A percentile compares a stretch with the other conserved stretches of the same genome.
Evolutionary conservation across 2,329 filamentous ascomycete genomes (phyloP).

Genomic region (Scortechinia acanthostroma): DNA sequence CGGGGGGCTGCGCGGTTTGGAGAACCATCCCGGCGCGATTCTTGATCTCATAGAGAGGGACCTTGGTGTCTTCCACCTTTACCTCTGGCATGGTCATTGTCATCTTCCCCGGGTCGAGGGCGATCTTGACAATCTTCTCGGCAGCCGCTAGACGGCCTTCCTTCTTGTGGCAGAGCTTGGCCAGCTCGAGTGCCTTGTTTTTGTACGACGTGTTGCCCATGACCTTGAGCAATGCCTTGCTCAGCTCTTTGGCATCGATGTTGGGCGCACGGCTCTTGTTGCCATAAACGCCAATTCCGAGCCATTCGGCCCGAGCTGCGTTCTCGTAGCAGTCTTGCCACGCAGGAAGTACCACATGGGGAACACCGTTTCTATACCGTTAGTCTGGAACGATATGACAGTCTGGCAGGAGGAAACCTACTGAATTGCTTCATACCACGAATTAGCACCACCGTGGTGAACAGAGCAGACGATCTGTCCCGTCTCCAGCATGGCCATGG

Average conservation of each 20-base stretch:
- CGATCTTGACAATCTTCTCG: not conserved
- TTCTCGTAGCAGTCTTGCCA: conserved; percentile 12
- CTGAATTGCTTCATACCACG: conserved; percentile 10
- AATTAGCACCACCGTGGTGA: conserved; percentile 26
- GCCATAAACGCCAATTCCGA: conserved; percentile 10
- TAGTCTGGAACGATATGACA: not conserved
- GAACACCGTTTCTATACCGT: conserved; percentile 9
- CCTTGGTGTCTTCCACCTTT: not conserved
- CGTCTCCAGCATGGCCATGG: conserved; percentile 12
- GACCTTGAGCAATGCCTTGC: conserved; percentile 12
- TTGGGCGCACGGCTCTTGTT: conserved; percentile 7
- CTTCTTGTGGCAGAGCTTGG: not conserved
- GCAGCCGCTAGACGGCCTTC: not conserved
- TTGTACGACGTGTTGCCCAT: conserved; percentile 5
- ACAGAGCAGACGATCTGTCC: conserved; percentile 19
- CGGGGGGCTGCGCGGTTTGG: not conserved
- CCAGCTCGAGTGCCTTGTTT: not conserved
- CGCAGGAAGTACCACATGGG: conserved; percentile 9
- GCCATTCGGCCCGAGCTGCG: conserved; percentile 9
- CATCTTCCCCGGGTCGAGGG: not conserved
- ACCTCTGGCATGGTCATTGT: not conserved
- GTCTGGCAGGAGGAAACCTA: conserved; percentile 3
- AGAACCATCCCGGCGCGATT: not conserved
- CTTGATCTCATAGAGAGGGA: not conserved
- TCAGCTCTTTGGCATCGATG: conserved; percentile 14